phyloP scores from a whole-genome alignment of 257 asterid genomes.

The Henckelia pumila region DNA sequence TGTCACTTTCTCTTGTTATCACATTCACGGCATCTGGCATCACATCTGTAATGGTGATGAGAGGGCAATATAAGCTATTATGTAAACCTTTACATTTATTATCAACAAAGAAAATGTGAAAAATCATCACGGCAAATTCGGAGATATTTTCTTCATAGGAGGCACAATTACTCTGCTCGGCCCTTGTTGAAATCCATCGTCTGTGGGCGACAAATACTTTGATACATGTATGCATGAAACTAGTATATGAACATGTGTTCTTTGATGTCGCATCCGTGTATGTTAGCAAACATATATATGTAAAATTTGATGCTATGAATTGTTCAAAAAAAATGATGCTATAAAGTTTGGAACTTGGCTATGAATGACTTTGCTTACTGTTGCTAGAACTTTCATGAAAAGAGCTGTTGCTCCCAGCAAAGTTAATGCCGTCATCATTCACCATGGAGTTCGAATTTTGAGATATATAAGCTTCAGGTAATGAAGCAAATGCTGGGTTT shows the following conservation, averaged over 20 bases:
- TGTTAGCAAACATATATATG: neutral
- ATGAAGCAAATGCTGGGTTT: no score
- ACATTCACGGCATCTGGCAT: no score
- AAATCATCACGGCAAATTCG: no score
- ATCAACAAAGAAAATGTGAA: no score
- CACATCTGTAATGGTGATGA: no score
- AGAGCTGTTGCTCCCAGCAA: neutral
- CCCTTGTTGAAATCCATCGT: neutral
- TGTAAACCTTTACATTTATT: no score
- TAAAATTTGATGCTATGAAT: no score
- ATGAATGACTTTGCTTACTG: neutral
- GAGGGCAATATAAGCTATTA: no score
- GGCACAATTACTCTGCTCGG: neutral
- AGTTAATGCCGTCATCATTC: neutral
- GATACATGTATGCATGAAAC: neutral
- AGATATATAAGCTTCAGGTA: no score
- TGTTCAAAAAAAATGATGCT: no score
- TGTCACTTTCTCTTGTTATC: no score
- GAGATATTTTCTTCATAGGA: neutral
- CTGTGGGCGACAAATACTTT: neutral
- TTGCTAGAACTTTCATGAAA: neutral
- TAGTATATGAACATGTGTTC: neutral
- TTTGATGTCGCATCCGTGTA: neutral
- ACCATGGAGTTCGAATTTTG: neutral
- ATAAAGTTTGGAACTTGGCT: neutral